These are phyloP conservation scores for Astrothelium macrocarpum DNA, from an alignment of 495 filamentous ascomycete species.

Conservation along the genomic window DNA sequence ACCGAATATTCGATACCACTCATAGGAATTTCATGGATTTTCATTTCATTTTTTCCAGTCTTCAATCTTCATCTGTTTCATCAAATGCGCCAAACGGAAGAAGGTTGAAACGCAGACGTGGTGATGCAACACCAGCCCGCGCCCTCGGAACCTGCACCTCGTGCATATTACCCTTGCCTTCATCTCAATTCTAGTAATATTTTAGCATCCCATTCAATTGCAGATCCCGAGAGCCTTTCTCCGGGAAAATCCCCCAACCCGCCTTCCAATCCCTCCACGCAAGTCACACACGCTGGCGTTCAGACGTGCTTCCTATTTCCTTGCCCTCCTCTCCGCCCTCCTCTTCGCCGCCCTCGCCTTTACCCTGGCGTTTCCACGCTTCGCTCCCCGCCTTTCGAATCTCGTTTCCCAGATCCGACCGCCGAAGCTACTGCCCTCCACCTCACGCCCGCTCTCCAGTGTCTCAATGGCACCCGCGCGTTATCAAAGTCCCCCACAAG, in stretches of 20 bases:
- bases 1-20: no score
- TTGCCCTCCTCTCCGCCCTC: conserved; percentile 34
- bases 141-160: background rate
- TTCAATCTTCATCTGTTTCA: background rate
- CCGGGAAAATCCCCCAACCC: background rate
- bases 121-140: background rate
- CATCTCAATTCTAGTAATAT: background rate
- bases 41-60: background rate
- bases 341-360: conserved; percentile 51
- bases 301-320: background rate
- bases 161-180: background rate
- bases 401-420: conserved; percentile 46
- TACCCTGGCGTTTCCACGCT: conserved; percentile 70
- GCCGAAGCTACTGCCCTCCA: conserved; percentile 14
- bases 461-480: conserved; percentile 57
- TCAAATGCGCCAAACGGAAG: background rate
- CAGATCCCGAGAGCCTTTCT: background rate
- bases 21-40: background rate
- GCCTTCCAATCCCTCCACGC: background rate
- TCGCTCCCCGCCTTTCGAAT: conserved; percentile 52
- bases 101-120: background rate
- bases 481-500: conserved; percentile 67
- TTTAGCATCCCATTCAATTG: background rate
- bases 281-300: background rate
- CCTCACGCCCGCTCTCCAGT: conserved; percentile 45